Evolutionary conservation across 495 filamentous ascomycete species (phyloP), one percentile per base, ranked within the genome.

Genomic region (Aspergillus wentii): DNA sequence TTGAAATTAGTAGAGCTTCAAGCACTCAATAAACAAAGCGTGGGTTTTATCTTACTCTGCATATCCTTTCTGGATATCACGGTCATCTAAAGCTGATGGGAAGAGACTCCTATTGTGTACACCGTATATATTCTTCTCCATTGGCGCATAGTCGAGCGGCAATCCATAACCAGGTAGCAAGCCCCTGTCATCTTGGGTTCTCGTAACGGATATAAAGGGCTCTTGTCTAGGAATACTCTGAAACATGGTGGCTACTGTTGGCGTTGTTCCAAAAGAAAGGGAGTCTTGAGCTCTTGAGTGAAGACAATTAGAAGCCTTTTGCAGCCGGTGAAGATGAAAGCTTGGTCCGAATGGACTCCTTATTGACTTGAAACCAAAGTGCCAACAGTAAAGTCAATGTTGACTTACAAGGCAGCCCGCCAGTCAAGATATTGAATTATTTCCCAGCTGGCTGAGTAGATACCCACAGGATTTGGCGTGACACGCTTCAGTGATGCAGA

Each of bases 91-190:
- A 4, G 52, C 50, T 11, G 52, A 43, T 15, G 61, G 59, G 31
- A 65, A 62, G 47, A 65, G 49, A 17, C 51, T 54, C 13, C 48
- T 46, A 16, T 43, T 44, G 15, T 44, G 43, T 3, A 54, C 40
- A 13, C 56, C 49, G 44, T 62, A 62, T 28, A 54, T 53, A 17
- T 53, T 62, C 38, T 47, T 48, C 23, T 54, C 48, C 38, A 50
- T 33, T 3, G 57, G 56, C 11, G 49, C 47, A 38, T 34, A 66
- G 41, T 61, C 59, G 17, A 72, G 35, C 11, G 66, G 64, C 10
- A 65, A 56, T 8, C 60, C 54, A 48, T 61, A 67, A 11, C 69
- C 68, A n/a, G 68, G 69, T 11, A 69, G 56, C 17, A 23, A 8
- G 10, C 58, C 48, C 3, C 42, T 49, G 29, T 11, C 23, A 17